Base-by-base conservation (phyloP, 176 grass and related monocot species). In the Rhipidocladum racemiflorum region DNA sequence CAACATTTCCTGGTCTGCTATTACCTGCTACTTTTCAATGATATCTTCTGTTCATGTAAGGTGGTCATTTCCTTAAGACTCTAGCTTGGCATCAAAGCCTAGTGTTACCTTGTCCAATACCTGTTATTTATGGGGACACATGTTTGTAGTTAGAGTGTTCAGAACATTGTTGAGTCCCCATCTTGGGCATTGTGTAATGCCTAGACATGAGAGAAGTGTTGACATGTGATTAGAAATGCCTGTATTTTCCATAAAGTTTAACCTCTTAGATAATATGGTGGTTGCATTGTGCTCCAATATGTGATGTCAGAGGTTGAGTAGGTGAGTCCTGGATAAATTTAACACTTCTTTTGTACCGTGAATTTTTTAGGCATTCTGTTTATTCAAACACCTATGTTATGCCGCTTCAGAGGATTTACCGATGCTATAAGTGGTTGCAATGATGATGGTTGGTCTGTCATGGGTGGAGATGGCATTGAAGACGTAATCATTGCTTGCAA, bases 361-460 rank as follows among this genome's bases (percentile, higher is more conserved):
- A n/a, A 35, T 45, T 53, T 81, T 40, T 44, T 72, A 13, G 51
- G 18, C 27, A 45, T 53, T 9, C 15, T 87, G 34, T 79, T 81
- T 34, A 43, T 32, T 9, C 49, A 49, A 44, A 59, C 82, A 83
- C 15, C 39, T 45, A 83, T 56, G 12, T 70, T 51, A 43, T 86
- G 32, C 18, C 32, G 34, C 81, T 90, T 70, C 77, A 99, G 97
- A 86, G 97, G 97, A 34, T 99, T 99, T 88, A 99, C 93, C 55
- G 97, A 93, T 81, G 89, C 93, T 24, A 96, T 96, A 65, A 95
- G 90, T 87, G 97, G 97, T 83, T 99, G 96, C 79, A 90, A 89
- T 85, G 97, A 99, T 86, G 93, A 99, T 88, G 97, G 97, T 56
- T 99, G 97, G 97, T 93, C 97, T 68, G 70, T 89, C 36, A 90